phyloP scores from a whole-genome alignment of 805 yeast genomes.

The Starmerella bombicola region DNA sequence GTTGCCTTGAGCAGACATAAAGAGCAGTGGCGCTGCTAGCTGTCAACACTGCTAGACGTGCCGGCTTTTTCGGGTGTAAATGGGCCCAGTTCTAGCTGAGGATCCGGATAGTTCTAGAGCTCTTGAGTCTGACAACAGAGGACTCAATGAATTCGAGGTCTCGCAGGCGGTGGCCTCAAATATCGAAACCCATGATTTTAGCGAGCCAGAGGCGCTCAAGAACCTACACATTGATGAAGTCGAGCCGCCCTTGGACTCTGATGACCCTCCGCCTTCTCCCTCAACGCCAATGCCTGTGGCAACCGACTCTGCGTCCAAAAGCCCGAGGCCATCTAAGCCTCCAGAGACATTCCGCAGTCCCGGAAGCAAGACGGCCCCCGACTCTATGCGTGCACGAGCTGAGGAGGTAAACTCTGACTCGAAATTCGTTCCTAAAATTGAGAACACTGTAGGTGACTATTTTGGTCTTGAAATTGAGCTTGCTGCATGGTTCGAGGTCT shows the following conservation, averaged over 20 bases:
- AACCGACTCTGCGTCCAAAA: not conserved
- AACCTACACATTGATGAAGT: conserved; percentile 11
- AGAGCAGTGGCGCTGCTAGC: no score
- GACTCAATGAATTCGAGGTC: not conserved
- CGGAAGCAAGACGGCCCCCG: conserved; percentile 1
- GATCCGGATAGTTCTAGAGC: no score
- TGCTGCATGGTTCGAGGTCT: conserved; percentile 15
- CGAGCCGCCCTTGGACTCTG: conserved; percentile 9
- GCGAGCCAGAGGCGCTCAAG: conserved; percentile 1
- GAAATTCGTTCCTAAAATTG: conserved; percentile 20
- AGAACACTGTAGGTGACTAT: conserved; percentile 13
- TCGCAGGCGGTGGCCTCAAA: not conserved
- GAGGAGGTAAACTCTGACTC: conserved; percentile 20
- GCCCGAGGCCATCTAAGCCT: not conserved
- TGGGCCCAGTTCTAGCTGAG: no score
- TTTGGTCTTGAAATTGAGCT: conserved; percentile 17
- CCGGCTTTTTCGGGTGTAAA: no score
- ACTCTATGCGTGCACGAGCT: conserved; percentile 20
- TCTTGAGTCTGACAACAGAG: no score
- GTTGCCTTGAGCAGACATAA: no score
- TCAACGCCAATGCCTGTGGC: not conserved
- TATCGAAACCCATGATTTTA: conserved; percentile 1
- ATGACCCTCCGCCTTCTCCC: not conserved
- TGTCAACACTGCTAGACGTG: no score
- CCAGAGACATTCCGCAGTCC: not conserved